Base-by-base conservation (phyloP, 306 rosid genomes). In the Senna siamea region DNA sequence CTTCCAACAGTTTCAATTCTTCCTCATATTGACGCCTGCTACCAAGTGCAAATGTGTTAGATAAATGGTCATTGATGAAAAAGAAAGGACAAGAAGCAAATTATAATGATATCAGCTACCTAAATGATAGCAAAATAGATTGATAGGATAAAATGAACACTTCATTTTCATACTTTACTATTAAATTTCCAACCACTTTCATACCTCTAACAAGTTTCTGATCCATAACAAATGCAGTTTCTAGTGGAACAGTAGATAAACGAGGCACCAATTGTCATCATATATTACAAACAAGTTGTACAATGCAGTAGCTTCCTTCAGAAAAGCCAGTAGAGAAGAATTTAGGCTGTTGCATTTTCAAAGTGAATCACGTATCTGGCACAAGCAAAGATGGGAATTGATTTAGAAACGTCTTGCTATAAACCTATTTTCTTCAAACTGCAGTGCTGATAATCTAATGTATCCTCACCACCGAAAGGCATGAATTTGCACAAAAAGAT, bases 21-120 rank as follows among this genome's bases (percentile, higher is more conserved):
- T 93, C 92, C 82, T 86, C 94, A 4, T 82, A 85, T 71, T 86
- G 89, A 37, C 87, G 89, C 90, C 89, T 94, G 83, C 46, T 73
- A 61, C 59, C 62, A 57, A 37, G 81, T 50, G 80, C 52, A 83
- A 81, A 72, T 35, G 73, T 77, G 43, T 28, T 22, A 65, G 22
- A 43, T 13, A 34, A 30, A 30, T 9, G 30, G 26, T 15, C 48
- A 69, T 35, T 19, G 51, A 60, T 4, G 20, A 47, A 60, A 34
- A 19, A 2, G 11, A 55, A 56, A 37, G 30, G 20, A 23, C 55
- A 40, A 60, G 9, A 73, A 61, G 8, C 61, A 60, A 48, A 14
- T 64, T 50, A 48, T 32, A 47, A 41, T 17, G 4, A 73, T 4
- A 46, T 50, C 54, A 38, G 6, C 20, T 9, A 35, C 53, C 41